Evolutionary conservation across 441 rosid genomes (phyloP).

Genomic region (Dalechampia spathulata): DNA sequence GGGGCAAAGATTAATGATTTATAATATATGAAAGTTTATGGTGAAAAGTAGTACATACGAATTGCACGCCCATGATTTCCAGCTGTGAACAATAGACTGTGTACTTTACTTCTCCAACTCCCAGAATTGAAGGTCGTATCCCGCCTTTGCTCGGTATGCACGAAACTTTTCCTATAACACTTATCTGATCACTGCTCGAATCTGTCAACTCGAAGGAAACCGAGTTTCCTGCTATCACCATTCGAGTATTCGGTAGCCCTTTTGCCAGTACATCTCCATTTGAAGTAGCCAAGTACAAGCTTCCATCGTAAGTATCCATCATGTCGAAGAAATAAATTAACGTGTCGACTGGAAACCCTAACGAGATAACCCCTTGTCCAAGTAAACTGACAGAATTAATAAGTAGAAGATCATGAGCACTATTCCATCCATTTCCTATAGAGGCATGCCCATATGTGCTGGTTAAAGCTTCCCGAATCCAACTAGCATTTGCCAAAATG

Average conservation of each 20-base stretch:
- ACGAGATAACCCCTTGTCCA: conserved; percentile 33
- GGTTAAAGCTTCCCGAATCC: conserved; percentile 38
- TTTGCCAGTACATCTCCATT: conserved; percentile 30
- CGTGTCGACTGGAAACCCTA: conserved; percentile 42
- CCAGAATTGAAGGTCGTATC: conserved; percentile 6
- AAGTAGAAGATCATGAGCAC: conserved; percentile 24
- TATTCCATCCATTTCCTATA: conserved; percentile 31
- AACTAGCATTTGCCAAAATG: conserved; percentile 16
- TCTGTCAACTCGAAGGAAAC: conserved; percentile 16
- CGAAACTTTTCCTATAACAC: conserved; percentile 11
- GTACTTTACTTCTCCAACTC: conserved; percentile 20
- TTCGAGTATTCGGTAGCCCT: conserved; percentile 26
- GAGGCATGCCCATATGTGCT: conserved; percentile 32
- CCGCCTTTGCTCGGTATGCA: conserved; percentile 23
- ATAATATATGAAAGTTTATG: neutral
- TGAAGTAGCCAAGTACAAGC: conserved; percentile 38
- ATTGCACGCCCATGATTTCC: conserved; percentile 29
- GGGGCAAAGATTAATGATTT: too few species aligned
- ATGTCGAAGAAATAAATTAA: conserved; percentile 21
- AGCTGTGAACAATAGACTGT: conserved; percentile 31
- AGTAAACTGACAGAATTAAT: conserved; percentile 27
- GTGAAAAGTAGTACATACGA: conserved; percentile 19
- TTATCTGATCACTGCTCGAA: conserved; percentile 1
- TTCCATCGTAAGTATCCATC: conserved; percentile 36
- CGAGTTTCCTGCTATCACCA: conserved; percentile 14